phyloP scores from a whole-genome alignment of 257 asterid species.

The Henckelia pumila region DNA sequence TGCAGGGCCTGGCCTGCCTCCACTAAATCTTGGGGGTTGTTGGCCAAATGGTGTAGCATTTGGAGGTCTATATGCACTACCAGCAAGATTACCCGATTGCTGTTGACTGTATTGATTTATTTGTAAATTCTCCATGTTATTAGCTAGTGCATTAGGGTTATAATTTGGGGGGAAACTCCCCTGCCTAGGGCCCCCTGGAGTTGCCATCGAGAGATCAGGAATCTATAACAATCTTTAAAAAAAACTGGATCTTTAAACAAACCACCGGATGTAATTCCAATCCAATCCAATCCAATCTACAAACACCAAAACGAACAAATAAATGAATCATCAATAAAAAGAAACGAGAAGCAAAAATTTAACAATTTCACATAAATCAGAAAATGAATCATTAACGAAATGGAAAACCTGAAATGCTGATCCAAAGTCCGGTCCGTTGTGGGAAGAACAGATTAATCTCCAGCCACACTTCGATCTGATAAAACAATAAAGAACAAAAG shows the following conservation, averaged over 20 bases:
- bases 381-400: conserved; percentile 20
- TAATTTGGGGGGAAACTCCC: conserved; percentile 74
- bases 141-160: conserved; percentile 73
- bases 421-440: conserved; percentile 41
- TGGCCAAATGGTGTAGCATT: conserved; percentile 65
- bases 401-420: conserved; percentile 27
- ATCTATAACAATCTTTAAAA: conserved; percentile 16
- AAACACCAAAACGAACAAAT: conserved; percentile 29
- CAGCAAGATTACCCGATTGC: conserved; percentile 37
- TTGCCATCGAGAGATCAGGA: conserved; percentile 61
- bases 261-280: conserved; percentile 23
- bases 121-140: conserved; percentile 79
- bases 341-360: conserved; percentile 25
- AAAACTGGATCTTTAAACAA: conserved; percentile 33
- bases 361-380: conserved; percentile 17
- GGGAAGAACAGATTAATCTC: conserved; percentile 34
- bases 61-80: conserved; percentile 62
- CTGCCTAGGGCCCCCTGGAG: conserved; percentile 89
- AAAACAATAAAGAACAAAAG: conserved; percentile 2
- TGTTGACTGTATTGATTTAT: conserved; percentile 69
- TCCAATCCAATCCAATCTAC: conserved; percentile 33
- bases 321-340: conserved; percentile 3
- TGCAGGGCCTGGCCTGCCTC: conserved; percentile 73
- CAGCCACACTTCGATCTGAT: conserved; percentile 44
- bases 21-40: conserved; percentile 67